These are phyloP conservation scores for Penicillium malachiteum DNA, from an alignment of 495 filamentous ascomycete genomes.

Conservation along the genomic window DNA sequence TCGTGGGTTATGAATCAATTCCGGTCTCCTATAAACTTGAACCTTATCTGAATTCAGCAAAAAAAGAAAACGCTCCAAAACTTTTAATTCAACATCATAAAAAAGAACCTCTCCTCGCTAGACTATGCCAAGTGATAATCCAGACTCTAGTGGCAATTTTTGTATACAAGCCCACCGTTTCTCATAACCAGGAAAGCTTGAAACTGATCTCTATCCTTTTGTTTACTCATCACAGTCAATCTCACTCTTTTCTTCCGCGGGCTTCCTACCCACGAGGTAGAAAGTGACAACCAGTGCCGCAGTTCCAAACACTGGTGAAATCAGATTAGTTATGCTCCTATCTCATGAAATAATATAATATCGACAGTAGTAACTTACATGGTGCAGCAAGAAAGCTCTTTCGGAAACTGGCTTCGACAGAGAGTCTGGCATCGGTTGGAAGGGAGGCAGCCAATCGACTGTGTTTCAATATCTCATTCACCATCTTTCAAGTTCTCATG, in stretches of 20 bases:
- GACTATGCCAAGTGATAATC: no score
- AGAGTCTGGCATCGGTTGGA: not conserved
- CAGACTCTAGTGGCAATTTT: no score
- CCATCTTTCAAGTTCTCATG: not conserved
- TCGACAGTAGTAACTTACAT: not conserved
- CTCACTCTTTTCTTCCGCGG: not conserved
- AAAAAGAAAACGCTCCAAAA: no score
- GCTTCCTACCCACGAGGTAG: not conserved
- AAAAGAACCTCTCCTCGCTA: no score
- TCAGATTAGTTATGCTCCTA: not conserved
- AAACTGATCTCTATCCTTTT: not conserved
- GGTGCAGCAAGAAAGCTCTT: not conserved
- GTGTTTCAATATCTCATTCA: not conserved
- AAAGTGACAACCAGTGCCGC: not conserved
- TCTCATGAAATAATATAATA: not conserved
- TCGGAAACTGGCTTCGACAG: not conserved
- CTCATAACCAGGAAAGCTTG: not conserved
- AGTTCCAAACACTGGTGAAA: not conserved
- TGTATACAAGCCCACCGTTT: no score
- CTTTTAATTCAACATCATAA: no score
- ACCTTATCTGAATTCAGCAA: no score
- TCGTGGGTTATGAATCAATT: no score
- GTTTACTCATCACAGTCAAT: not conserved
- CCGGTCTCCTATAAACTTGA: no score
- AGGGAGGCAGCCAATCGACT: not conserved